phyloP scores from a whole-genome alignment of 768 basidiomycete genomes.

The Cystofilobasidium ferigula region DNA sequence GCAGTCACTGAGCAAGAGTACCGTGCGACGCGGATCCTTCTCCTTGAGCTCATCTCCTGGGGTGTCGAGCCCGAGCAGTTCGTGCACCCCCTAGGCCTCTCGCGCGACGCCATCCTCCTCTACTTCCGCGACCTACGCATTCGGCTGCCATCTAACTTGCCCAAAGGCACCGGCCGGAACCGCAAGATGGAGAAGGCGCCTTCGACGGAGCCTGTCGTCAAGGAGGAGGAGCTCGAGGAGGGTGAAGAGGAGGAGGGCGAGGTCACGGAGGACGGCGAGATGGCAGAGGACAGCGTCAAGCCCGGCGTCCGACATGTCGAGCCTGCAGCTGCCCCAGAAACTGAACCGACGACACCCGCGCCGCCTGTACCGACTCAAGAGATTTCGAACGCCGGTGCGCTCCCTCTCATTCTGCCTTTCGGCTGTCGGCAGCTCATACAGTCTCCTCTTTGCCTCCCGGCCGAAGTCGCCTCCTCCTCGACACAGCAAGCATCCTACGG shows the following conservation, averaged over 20 bases:
- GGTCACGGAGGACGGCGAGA: conserved; percentile 1
- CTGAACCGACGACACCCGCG: too few species aligned
- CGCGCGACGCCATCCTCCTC: conserved; percentile 21
- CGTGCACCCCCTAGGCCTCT: conserved; percentile 15
- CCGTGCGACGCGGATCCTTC: conserved; percentile 3
- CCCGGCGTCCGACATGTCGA: neutral
- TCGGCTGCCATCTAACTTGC: conserved; percentile 19
- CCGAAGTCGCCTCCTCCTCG: too few species aligned
- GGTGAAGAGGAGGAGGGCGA: conserved; percentile 11
- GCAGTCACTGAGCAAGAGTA: conserved; percentile 19
- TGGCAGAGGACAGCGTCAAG: too few species aligned
- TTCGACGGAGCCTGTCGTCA: neutral
- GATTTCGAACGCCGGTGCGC: too few species aligned
- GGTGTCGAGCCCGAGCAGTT: conserved; percentile 21
- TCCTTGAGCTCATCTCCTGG: conserved; percentile 24
- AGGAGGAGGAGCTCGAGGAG: conserved; percentile 1
- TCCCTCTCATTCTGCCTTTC: too few species aligned
- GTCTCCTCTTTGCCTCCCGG: too few species aligned
- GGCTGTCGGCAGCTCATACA: too few species aligned
- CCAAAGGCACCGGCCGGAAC: conserved; percentile 2
- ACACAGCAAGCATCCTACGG: too few species aligned
- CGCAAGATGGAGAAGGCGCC: neutral
- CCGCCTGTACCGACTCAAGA: too few species aligned
- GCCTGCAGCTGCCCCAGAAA: neutral
- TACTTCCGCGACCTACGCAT: conserved; percentile 22